Base-by-base conservation (phyloP, 805 yeast genomes). In the Candida insectorum region DNA sequence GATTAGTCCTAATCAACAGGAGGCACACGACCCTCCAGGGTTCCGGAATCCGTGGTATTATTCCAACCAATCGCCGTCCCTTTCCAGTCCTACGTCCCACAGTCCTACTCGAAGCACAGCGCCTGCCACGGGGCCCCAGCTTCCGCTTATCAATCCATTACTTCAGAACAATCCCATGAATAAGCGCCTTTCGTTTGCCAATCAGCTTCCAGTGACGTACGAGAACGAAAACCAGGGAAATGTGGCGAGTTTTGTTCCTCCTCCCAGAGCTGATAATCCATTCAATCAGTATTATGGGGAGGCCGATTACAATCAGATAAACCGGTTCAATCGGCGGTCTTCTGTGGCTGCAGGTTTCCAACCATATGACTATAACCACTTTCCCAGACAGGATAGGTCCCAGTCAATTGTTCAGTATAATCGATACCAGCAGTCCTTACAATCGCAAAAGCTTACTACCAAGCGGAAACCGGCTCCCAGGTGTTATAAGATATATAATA, bases 131-230 rank as follows among this genome's bases (percentile, higher is more conserved):
- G n/a, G n/a, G n/a, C 37, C 49, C 23, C 49, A 44, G 25, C n/a
- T n/a, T n/a, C 36, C 34, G 2, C 21, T 51, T 23, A 45, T 51
- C 14, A n/a, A n/a, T n/a, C 61, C 60, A 8, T 44, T 59, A 6
- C 46, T 56, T 25, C 59, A 51, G 28, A 65, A 58, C 33, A 55
- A 49, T 18, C 45, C 33, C 20, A 38, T 31, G 16, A 33, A 31
- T 13, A 58, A 54, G 37, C 37, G 65, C 15, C 46, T 54, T 26
- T 61, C 66, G n/a, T 65, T 61, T 37, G 58, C 71, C 9, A 64
- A 60, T 43, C 75, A 70, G 38, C 50, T 73, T 10, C 75, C 77
- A 16, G 65, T 73, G 2, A 73, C 77, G 2, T 73, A 73, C 48
- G 79, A 73, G 45, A 48, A 47, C 23, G 46, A 47, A 30, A 36